Evolutionary conservation across 2,329 filamentous ascomycete species (phyloP).

Genomic region (Plenodomus lindquistii): DNA sequence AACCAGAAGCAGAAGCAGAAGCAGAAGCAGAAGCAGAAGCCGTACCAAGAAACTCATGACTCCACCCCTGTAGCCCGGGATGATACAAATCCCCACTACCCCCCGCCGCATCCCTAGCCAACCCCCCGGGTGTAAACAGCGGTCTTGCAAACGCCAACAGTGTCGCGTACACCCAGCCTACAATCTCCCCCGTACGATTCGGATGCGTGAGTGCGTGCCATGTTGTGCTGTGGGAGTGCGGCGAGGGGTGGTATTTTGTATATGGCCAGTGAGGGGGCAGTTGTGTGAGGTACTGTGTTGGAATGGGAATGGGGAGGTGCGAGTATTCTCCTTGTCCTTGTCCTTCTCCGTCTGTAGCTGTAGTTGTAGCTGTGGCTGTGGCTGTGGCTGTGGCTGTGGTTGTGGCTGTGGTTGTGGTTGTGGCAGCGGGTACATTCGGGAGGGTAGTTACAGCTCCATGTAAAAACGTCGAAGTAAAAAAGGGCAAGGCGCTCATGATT

Average conservation of each 20-base stretch:
- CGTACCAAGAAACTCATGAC: no score
- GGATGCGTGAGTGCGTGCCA: conserved; percentile 4
- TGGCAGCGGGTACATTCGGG: not conserved
- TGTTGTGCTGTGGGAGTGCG: not conserved
- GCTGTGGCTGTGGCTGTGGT: no score
- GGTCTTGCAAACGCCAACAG: conserved; percentile 8
- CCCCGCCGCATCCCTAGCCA: no score
- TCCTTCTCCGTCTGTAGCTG: not conserved
- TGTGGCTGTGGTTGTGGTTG: no score
- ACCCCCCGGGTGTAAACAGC: conserved; percentile 7
- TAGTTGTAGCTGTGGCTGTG: no score
- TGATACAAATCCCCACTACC: no score
- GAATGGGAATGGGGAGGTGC: not conserved
- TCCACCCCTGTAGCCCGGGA: no score
- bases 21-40: no score
- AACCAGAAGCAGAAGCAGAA: no score
- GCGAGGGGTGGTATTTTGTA: conserved; percentile 4
- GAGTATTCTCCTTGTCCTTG: not conserved
- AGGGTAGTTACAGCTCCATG: not conserved
- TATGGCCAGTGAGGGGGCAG: conserved; percentile 15
- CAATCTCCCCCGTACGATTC: not conserved
- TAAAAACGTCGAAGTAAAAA: not conserved
- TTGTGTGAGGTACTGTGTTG: conserved; percentile 12
- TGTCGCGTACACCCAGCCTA: conserved; percentile 5
- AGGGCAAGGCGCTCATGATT: not conserved